Base-by-base conservation (phyloP, 805 yeast genomes). In the Saccharomyces paradoxus region DNA sequence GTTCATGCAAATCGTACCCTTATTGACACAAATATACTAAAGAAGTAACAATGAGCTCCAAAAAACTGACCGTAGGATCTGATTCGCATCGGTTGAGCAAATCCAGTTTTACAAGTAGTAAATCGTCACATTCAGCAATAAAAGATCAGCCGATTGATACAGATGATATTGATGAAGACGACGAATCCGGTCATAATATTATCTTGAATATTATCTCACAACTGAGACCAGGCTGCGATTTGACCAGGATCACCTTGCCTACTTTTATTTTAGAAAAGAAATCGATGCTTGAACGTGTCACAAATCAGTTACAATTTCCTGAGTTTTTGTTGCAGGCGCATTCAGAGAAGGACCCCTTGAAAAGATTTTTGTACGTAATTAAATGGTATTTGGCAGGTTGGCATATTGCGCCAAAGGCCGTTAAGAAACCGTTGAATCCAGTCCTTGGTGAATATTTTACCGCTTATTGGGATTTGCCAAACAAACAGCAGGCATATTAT, bases 341-440 rank as follows among this genome's bases (percentile, higher is more conserved):
- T 59, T 63, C 64, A 2, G 73, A 79, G 2, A 67, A 69, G 2
- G 87, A 87, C 59, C 82, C 84, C 1, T 63, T 85, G 27, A 77
- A 81, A 54, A 79, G 98, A 55, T 91, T 94, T 63, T 65, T 89
- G 6, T 73, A 80, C 46, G 84, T 92, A 7, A 84, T 87, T 24
- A 82, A 83, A 64, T 92, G 97, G 96, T 94, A 94, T 69, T 77
- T 94, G 70, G 81, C 97, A 3, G 89, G 95, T 50, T 94, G 98
- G 98, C 97, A 94, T 67, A 94, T 94, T 69, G 94, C 97, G 1
- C 99, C 98, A 29, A 92, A 94, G 68, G 99, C 98, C 2, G 99
- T 94, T 14, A 94, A 94, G 69, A 94, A 94, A 71, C 99, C 99
- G 0, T 77, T 94, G 64, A 94, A 94, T 67, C 99, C 99, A 1